phyloP scores from a whole-genome alignment of 2,329 filamentous ascomycete genomes.

The Alternaria novae-zelandiae region DNA sequence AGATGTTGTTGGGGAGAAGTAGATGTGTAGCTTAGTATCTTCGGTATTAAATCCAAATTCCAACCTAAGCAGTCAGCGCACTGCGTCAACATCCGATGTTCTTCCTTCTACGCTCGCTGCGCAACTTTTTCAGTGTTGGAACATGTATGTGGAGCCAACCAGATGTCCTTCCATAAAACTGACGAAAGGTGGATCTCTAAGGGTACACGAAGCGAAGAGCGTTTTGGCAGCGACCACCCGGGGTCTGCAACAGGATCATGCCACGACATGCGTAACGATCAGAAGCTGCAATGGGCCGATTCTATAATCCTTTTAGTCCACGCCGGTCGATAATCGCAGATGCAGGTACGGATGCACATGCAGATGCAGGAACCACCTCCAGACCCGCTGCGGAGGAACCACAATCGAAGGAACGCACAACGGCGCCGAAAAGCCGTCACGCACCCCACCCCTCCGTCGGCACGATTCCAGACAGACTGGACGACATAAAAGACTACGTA shows the following conservation, averaged over 20 bases:
- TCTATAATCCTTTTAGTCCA: neutral
- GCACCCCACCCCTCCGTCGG: neutral
- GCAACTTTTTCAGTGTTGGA: neutral
- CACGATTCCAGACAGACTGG: neutral
- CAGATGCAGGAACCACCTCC: neutral
- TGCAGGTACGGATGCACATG: neutral
- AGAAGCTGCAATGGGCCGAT: neutral
- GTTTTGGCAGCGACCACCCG: neutral
- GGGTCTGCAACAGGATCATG: neutral
- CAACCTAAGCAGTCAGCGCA: neutral
- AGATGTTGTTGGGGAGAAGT: neutral
- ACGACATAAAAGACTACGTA: conserved; percentile 4
- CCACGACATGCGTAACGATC: neutral
- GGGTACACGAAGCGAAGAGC: neutral
- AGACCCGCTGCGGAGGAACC: neutral
- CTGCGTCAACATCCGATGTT: neutral
- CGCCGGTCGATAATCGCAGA: neutral
- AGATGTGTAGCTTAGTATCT: neutral
- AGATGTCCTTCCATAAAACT: neutral
- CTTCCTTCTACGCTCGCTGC: neutral
- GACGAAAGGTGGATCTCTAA: neutral
- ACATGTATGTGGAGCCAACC: neutral
- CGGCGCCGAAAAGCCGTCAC: neutral
- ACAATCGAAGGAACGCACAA: neutral
- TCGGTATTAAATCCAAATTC: accelerated